phyloP scores from a whole-genome alignment of 2,329 filamentous ascomycete species.

The Scytalidium sp. region DNA sequence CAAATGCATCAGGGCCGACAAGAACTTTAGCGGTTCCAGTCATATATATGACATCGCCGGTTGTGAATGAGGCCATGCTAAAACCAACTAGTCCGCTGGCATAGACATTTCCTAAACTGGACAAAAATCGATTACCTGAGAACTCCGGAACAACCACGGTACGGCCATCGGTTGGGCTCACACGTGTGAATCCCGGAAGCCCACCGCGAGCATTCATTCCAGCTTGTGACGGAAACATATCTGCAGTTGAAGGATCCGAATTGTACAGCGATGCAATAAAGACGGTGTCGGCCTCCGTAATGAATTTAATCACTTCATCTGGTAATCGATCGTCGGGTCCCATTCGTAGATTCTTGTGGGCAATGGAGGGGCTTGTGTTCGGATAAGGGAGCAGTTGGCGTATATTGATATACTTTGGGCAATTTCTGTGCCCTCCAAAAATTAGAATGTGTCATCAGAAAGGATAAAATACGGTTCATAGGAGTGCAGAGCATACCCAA shows the following conservation, averaged over 20 bases:
- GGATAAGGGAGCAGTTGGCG: background rate
- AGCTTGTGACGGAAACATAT: conserved; percentile 13
- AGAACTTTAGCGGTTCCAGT: conserved; percentile 18
- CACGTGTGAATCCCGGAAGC: conserved; percentile 16
- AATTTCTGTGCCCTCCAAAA: background rate
- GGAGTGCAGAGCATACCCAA: background rate
- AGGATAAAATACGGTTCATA: background rate
- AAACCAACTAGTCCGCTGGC: conserved; percentile 15
- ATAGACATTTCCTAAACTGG: conserved; percentile 16
- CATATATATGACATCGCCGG: conserved; percentile 21
- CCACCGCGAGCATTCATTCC: conserved; percentile 21
- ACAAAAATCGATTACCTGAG: conserved; percentile 17
- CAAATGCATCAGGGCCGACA: background rate
- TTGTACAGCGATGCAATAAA: conserved; percentile 1
- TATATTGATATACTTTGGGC: conserved; percentile 4
- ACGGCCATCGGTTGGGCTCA: conserved; percentile 12
- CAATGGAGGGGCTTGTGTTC: background rate
- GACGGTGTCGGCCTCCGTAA: background rate
- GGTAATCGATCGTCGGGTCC: background rate
- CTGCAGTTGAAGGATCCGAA: background rate
- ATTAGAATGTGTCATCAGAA: background rate
- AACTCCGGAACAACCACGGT: conserved; percentile 18
- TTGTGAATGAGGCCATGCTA: conserved; percentile 19
- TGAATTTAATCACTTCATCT: background rate
- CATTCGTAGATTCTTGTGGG: background rate